Evolutionary conservation across 2,329 filamentous ascomycete genomes (phyloP).

Genomic region (Shiraia sp.): DNA sequence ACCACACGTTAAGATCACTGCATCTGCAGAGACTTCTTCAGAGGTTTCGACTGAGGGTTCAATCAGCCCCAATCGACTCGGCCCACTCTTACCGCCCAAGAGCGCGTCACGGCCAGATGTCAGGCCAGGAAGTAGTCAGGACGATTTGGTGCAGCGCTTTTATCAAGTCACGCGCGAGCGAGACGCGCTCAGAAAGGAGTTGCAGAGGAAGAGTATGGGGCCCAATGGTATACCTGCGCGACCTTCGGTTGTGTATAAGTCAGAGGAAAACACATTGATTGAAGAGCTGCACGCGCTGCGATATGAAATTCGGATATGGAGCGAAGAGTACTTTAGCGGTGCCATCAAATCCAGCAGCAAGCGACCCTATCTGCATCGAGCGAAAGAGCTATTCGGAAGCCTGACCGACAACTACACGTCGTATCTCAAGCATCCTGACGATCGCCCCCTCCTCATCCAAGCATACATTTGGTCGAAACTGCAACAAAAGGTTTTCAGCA

Average conservation of each 20-base stretch:
- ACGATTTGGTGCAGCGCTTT: constrained; percentile 44
- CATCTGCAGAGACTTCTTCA: constrained; percentile 29
- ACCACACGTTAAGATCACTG: constrained; percentile 26
- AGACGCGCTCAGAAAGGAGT: constrained; percentile 41
- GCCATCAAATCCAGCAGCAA: constrained; percentile 29
- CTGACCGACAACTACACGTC: constrained; percentile 39
- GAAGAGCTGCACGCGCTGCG: constrained; percentile 40
- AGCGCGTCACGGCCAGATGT: constrained; percentile 40
- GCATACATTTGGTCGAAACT: constrained; percentile 41
- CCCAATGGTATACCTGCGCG: constrained; percentile 31
- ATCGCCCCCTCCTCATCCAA: constrained; percentile 43
- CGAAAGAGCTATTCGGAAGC: constrained; percentile 37
- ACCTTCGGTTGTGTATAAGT: constrained; percentile 35
- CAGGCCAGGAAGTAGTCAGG: constrained; percentile 36
- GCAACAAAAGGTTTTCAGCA: constrained; percentile 45
- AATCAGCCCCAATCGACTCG: constrained; percentile 23
- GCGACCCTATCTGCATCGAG: constrained; percentile 36
- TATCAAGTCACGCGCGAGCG: constrained; percentile 45
- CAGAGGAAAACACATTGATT: constrained; percentile 42
- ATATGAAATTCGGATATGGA: constrained; percentile 41
- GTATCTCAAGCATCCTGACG: constrained; percentile 37
- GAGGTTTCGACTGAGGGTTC: constrained; percentile 22
- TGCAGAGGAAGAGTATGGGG: constrained; percentile 40
- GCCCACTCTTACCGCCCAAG: constrained; percentile 40
- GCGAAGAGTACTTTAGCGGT: constrained; percentile 41